Evolutionary conservation across 305 asterid genomes (phyloP), one percentile per base, ranked within the genome.

Genomic region (Rubia tinctorum): DNA sequence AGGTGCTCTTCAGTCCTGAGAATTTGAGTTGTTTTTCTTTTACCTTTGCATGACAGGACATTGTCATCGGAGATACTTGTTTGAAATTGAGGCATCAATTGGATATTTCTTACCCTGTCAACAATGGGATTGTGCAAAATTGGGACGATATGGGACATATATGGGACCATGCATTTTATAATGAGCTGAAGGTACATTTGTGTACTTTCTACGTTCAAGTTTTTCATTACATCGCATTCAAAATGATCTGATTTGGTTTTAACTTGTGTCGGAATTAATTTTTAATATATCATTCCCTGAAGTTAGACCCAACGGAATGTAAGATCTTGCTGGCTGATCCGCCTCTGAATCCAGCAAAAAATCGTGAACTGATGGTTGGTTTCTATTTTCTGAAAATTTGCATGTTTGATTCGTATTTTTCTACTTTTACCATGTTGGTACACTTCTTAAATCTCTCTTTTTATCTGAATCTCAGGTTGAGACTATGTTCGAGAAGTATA

Each of bases 71-170:
- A 44, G 99, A 94, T 84, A 86, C 96, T 71, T 94, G 99, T 81
- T 81, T 94, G 78, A 91, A 94, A 85, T 85, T 89, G 93, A 84
- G 95, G 82, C 99, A 94, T 82, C 99, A 94, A 68, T 82, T 94
- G 83, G 99, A 94, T 60, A 73, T 94, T 55, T 87, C 97, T 76
- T 94, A 94, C 83, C 99, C 99, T 56, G 97, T 94, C 83, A 90
- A 90, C 85, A 91, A 94, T 78, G 99, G 97, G 18, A 89, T 94
- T 49, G 93, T 94, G 82, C 99, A 94, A 86, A 94, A 94, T 78
- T 94, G 99, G 97, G 99, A 94, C 83, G 97, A 91, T 75, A 94
- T 91, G 97, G 93, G 86, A 23, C 96, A 89, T 76, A 83, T 94
- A 18, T 91, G 99, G 99, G 97, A 94, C 77, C 97, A 94, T 79